Percentiles rank a stretch among this genome's conserved stretches.
Conservation (phyloP, 129 eudicot genomes). For the Escallonia herrerae region DNA sequence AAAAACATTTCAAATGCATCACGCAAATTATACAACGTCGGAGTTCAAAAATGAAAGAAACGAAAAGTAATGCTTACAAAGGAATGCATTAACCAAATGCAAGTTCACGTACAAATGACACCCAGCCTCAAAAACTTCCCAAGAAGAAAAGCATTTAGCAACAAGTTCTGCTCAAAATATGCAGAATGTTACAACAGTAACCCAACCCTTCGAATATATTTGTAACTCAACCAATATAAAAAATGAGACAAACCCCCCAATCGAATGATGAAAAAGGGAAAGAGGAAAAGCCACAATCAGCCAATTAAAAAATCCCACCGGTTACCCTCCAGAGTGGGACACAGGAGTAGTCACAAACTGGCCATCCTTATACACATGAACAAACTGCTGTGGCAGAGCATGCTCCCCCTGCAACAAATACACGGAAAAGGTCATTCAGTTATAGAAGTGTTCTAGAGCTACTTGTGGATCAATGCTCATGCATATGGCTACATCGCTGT, state of each 20-base stretch:
- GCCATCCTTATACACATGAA: conserved; percentile 69
- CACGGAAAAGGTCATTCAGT: not conserved
- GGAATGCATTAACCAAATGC: not conserved
- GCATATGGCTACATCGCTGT: no score
- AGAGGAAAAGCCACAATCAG: conserved; percentile 1
- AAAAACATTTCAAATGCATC: not conserved
- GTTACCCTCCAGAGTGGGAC: conserved; percentile 89
- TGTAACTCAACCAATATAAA: not conserved
- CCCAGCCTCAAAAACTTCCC: not conserved
- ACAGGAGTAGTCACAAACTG: conserved; percentile 77
- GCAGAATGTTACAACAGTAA: conserved; percentile 15
- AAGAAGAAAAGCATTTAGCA: conserved; percentile 11
- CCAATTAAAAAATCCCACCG: not conserved
- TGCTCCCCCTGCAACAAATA: conserved; percentile 63
- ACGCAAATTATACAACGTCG: not conserved
- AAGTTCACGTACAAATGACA: not conserved
- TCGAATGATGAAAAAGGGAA: not conserved
- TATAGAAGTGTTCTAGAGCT: no score
- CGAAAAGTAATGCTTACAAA: not conserved
- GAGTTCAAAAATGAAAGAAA: not conserved
- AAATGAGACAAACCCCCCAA: not conserved
- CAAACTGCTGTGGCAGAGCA: conserved; percentile 79
- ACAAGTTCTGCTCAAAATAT: conserved; percentile 25
- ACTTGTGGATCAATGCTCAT: no score
- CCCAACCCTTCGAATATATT: not conserved